Evolutionary conservation across 1,284 basidiomycete species (phyloP).

Genomic region (Pyrrhoderma noxium): DNA sequence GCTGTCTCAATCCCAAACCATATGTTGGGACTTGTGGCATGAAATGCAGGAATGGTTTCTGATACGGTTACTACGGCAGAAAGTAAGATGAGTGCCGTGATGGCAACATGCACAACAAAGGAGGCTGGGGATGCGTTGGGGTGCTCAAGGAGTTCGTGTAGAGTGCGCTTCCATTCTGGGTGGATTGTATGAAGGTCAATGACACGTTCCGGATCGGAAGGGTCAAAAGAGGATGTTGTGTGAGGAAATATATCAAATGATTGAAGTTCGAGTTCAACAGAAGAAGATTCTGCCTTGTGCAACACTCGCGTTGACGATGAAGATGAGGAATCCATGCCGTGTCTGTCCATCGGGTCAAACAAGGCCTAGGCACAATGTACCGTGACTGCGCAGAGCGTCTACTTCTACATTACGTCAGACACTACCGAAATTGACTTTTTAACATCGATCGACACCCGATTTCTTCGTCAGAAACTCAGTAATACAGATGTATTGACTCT

Average conservation of each 20-base stretch:
- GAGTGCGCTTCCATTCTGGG: slow-evolving; percentile 49
- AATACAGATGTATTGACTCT: no score
- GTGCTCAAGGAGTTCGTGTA: slow-evolving; percentile 58
- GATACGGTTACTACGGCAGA: slow-evolving; percentile 78
- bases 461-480: no score
- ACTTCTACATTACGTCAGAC: no score
- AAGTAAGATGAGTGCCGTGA: slow-evolving; percentile 55
- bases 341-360: no score
- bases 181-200: slow-evolving; percentile 32
- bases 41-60: slow-evolving; percentile 52
- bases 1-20: slow-evolving; percentile 53
- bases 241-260: slow-evolving; percentile 7
- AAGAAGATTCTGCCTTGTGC: no score
- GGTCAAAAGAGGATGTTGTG: slow-evolving; percentile 27
- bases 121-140: slow-evolving; percentile 62
- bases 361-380: no score
- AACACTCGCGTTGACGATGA: no score
- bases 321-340: no score
- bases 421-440: no score
- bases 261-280: slow-evolving; percentile 14
- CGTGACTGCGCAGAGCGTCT: no score
- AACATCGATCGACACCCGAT: no score
- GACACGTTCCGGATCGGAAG: slow-evolving; percentile 23
- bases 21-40: neutral
- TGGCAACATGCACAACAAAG: slow-evolving; percentile 56